Conservation (phyloP, 2,329 filamentous ascomycete genomes). For the Aschersonia sp. region DNA sequence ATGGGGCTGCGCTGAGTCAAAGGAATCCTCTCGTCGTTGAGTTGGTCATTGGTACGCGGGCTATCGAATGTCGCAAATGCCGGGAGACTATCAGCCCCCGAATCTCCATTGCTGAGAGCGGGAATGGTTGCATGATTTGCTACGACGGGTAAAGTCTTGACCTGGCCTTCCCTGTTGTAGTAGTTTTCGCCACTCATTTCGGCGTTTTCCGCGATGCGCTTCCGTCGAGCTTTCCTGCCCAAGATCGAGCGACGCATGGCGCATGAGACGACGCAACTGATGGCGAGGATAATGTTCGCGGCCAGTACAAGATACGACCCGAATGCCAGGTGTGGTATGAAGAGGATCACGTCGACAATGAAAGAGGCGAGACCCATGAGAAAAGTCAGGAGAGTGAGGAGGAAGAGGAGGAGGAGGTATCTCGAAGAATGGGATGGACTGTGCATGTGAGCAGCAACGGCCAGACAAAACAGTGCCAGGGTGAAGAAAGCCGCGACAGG, state of each 20-base stretch:
- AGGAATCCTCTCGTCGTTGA: conserved; percentile 57
- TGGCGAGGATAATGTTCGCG: conserved; percentile 71
- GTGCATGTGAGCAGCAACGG: conserved; percentile 72
- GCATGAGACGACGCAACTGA: conserved; percentile 76
- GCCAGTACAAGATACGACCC: conserved; percentile 87
- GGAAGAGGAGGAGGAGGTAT: conserved; percentile 73
- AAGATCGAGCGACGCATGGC: conserved; percentile 90
- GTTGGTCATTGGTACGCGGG: conserved; percentile 44
- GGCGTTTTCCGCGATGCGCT: conserved; percentile 80
- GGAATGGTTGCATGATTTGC: conserved; percentile 44
- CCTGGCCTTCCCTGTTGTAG: conserved; percentile 56
- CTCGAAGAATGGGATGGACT: conserved; percentile 77
- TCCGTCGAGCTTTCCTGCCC: conserved; percentile 83
- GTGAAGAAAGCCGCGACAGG: conserved; percentile 80
- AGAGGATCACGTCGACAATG: conserved; percentile 83
- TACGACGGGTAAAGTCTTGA: conserved; percentile 27
- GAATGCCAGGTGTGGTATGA: conserved; percentile 88
- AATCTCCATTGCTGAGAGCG: conserved; percentile 39
- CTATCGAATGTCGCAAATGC: conserved; percentile 54
- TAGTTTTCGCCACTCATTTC: conserved; percentile 96
- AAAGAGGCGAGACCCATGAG: conserved; percentile 76
- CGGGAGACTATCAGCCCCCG: conserved; percentile 32
- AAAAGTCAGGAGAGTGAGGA: conserved; percentile 75
- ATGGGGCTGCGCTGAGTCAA: conserved; percentile 52
- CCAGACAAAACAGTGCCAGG: conserved; percentile 70